Base-by-base conservation (phyloP, 768 basidiomycete species). In the Rhodotorula babjevae region DNA sequence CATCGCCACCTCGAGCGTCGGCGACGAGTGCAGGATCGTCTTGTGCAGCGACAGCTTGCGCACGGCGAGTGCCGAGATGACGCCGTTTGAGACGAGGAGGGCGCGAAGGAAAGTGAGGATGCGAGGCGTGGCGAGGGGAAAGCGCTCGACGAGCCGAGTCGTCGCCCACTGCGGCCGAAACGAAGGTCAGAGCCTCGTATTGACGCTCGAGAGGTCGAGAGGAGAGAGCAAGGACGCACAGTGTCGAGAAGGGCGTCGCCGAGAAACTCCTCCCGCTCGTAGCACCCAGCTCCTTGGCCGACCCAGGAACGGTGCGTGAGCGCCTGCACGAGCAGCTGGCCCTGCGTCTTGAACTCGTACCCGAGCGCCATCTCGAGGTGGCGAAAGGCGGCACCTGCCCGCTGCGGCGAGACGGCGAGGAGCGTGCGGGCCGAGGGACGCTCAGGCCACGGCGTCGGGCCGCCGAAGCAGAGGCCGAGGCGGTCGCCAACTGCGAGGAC, bases 231-330 rank as follows among this genome's bases (percentile, higher is more conserved):
- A 14, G 23, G 23, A 52, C 50, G 50, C 25, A 52, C 50, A 21
- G 50, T 52, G 18, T 61, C 60, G 27, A 61, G 44, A 9, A 61
- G 14, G 14, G 92, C 90, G 79, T 95, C 93, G 46, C 93, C 93
- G 6, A 95, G 84, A 76, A 92, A 69, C 77, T 95, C 93, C 19
- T 93, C 82, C 23, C 93, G 86, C 72, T 95, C 89, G 80, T 94
- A 94, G 6, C 90, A 90, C 12, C 86, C 82, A 18, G 83, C 83
- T 21, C 84, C 84, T 1, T 81, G 79, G 5, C 80, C 80, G 18
- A 84, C 83, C 76, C 90, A 90, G 0, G 90, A 91, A 0, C 92
- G 89, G 78, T 95, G 93, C 0, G 90, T 92, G n/a, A 92, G 81
- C 16, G 92, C 91, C 44, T 81, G 92, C 88, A 31, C 29, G 15